Base-by-base conservation (phyloP, 345 rosid species). In the Populus deltoides region DNA sequence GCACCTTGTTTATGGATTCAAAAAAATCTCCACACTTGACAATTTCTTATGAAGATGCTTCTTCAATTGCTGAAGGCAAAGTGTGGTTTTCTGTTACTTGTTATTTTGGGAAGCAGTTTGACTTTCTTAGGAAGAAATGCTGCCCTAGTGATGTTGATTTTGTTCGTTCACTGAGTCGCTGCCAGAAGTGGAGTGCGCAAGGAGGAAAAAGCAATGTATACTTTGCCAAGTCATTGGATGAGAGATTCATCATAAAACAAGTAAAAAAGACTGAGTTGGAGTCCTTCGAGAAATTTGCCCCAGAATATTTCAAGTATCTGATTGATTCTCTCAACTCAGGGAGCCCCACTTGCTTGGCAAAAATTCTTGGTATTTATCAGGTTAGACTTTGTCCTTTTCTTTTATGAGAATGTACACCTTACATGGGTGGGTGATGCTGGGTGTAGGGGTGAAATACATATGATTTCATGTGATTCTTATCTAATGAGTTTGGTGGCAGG, bases 131-230 rank as follows among this genome's bases (percentile, higher is more conserved):
- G 77, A 89, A 87, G 85, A 90, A 90, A 41, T 96, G 97, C 68
- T 96, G 98, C 79, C 95, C 97, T 10, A 86, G 81, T 51, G 90
- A 89, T 78, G 84, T 94, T 38, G 97, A 97, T 85, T 91, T 92
- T 69, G 83, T 97, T 66, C 86, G 96, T 68, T 97, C 98, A 24
- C 79, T 97, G 88, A 91, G 97, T 81, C 97, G 98, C 51, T 90
- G 97, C 74, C 90, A 82, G 78, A 91, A 86, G 80, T 97, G 99
- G 99, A 87, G 85, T 77, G 99, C 98, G 6, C 96, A 97, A 83
- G 99, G 99, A 75, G 99, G 99, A 16, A 94, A 97, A 84, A 94
- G 97, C 88, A 97, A 94, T 71, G 99, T 92, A 17, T 94, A 92
- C 81, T 97, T 97, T 41, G 98, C 97, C 29, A 97, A 89, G 86